These are phyloP conservation scores for Candida pseudoglaebosa DNA, from an alignment of 805 yeast genomes.

Conservation along the genomic window DNA sequence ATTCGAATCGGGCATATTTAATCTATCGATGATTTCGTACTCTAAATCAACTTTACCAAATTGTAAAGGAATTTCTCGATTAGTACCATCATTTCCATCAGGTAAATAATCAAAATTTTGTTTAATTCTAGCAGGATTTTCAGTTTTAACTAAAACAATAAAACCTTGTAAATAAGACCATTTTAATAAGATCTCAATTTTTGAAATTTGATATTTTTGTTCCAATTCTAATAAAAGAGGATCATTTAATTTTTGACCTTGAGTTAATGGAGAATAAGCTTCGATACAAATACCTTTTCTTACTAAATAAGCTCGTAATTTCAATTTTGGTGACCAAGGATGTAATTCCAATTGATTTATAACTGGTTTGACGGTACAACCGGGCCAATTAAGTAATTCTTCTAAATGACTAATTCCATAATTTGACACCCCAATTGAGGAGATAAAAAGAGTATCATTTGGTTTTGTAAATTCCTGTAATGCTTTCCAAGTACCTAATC, in stretches of 20 bases:
- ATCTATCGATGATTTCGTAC: conserved; percentile 28
- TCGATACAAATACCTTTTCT: conserved; percentile 56
- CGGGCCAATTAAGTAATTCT: conserved; percentile 57
- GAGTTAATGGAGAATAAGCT: conserved; percentile 78
- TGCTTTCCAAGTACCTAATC: conserved; percentile 66
- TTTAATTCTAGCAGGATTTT: conserved; percentile 46
- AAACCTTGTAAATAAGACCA: conserved; percentile 75
- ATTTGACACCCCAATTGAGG: conserved; percentile 76
- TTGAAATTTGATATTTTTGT: conserved; percentile 43
- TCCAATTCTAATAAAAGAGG: conserved; percentile 50
- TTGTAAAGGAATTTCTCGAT: conserved; percentile 6
- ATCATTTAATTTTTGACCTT: conserved; percentile 55
- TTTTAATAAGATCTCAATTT: conserved; percentile 62
- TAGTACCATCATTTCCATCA: conserved; percentile 18
- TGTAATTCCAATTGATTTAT: conserved; percentile 76
- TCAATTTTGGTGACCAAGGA: conserved; percentile 34
- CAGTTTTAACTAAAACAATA: conserved; percentile 68
- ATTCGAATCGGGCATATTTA: conserved; percentile 35
- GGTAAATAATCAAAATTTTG: conserved; percentile 53
- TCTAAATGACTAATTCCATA: conserved; percentile 58
- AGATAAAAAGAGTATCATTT: conserved; percentile 47
- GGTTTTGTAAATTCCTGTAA: conserved; percentile 64
- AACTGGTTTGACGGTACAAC: conserved; percentile 50
- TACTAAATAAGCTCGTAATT: conserved; percentile 60
- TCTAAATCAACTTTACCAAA: conserved; percentile 40